phyloP scores from a whole-genome alignment of 1,139 yeast genomes.

The Candida dubliniensis region DNA sequence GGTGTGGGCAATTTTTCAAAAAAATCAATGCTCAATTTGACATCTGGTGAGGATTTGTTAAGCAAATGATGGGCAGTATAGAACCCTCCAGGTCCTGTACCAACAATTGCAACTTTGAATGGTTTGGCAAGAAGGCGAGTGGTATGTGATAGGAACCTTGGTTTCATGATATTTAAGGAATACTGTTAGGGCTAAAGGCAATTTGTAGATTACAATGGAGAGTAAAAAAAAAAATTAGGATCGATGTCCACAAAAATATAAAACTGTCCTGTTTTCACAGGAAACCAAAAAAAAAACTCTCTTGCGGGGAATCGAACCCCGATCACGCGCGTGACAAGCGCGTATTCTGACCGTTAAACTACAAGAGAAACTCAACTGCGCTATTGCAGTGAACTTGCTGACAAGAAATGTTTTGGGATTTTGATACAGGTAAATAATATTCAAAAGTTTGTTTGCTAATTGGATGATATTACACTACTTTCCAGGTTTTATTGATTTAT shows the following conservation, averaged over 20 bases:
- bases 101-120: constrained; percentile 67
- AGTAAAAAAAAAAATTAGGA: not conserved
- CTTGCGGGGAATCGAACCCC: constrained; percentile 9
- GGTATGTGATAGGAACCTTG: constrained; percentile 11
- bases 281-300: constrained; percentile 2
- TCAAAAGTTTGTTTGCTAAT: not conserved
- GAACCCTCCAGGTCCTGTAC: constrained; percentile 97
- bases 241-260: not conserved
- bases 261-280: too few relatives aligned
- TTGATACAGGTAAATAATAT: not conserved
- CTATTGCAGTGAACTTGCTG: not conserved
- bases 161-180: constrained; percentile 1
- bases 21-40: constrained; percentile 50
- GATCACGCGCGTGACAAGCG: constrained; percentile 9
- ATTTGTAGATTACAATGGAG: not conserved
- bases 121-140: constrained; percentile 10
- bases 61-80: constrained; percentile 81
- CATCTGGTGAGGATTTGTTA: constrained; percentile 38
- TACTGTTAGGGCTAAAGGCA: not conserved
- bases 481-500: too few relatives aligned
- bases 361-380: constrained; percentile 3
- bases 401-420: too few relatives aligned
- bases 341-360: constrained; percentile 7
- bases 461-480: not conserved
- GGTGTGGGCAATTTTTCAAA: constrained; percentile 89